Base-by-base conservation (phyloP, 345 rosid species). In the Euphorbia peplus region DNA sequence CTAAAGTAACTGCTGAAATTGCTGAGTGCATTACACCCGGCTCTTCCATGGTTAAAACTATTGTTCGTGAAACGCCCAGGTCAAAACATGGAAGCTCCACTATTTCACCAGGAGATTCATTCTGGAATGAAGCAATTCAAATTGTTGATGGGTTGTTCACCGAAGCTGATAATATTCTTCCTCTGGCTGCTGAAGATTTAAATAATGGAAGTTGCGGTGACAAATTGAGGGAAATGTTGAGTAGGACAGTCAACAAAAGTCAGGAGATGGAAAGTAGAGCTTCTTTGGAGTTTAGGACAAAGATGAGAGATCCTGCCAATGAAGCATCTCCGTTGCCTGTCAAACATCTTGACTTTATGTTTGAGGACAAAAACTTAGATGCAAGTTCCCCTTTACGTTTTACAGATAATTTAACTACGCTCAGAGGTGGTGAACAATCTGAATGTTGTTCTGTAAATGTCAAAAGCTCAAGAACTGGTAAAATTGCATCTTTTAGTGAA, bases 61-160 rank as follows among this genome's bases (percentile, higher is more conserved):
- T 70, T 63, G 68, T 64, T 64, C 65, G 62, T 57, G 78, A 70
- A 64, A 91, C 96, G 59, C 96, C 97, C 24, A 86, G 82, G 72
- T 91, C 97, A 59, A 72, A 79, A 70, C 76, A 84, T 72, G 92
- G 98, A 79, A 93, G 90, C 83, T 91, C 95, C 59, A 80, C 85
- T 64, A 85, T 93, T 83, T 93, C 98, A 51, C 98, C 97, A 9
- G 97, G 97, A 67, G 98, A 93, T n/a, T 85, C 89, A 69, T 93
- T 93, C 77, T 93, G 98, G 98, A 85, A 83, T 82, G 98, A 93
- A 80, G 98, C 96, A 63, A 83, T 93, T 80, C 83, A 84, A 77
- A 73, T 93, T 78, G 98, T 92, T 79, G 98, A 93, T 83, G 91
- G 92, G 59, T 76, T 93, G 78, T 71, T 76, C 77, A 67, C 70